Base-by-base conservation (phyloP, 2,329 filamentous ascomycete genomes). In the Hirsutella minnesotensis region DNA sequence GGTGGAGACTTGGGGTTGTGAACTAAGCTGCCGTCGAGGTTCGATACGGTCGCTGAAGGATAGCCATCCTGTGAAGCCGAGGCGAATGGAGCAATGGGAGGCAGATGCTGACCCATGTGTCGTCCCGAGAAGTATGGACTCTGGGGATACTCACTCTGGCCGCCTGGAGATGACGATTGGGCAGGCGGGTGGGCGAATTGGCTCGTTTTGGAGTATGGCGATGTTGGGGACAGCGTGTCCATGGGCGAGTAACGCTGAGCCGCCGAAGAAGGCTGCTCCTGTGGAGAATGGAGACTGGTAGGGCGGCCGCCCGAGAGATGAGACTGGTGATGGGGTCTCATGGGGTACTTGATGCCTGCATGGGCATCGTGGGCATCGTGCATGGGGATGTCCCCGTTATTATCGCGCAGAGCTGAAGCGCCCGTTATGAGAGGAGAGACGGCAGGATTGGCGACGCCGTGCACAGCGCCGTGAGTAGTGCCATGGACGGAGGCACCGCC, bases 231-330 rank as follows among this genome's bases (percentile, higher is more conserved):
- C 47, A 94, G 69, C 15, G 79, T 77, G 61, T 95, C 90, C 89
- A 95, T 95, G 49, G 90, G 92, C 38, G 90, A 96, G 66, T 96
- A 96, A 58, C 89, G 80, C 61, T 94, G 86, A 46, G 88, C 86
- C 44, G 87, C 86, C 40, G 86, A 74, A 36, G 87, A 92, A 46
- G 85, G 80, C 56, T 51, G 51, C 40, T 81, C 62, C 44, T 60
- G 80, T 40, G 81, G 69, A 38, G 83, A 84, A 60, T 90, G 83
- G 53, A 87, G 77, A 48, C 77, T 86, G 46, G 79, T 53, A 35
- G 67, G 51, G 51, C 64, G 64, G 50, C 66, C 60, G 43, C 63
- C 63, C 22, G 75, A 78, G 46, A 77, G 70, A 52, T 90, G 80
- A 56, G 87, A 79, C 59, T 87, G 81, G 58, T 88, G 83, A 61